phyloP scores from a whole-genome alignment of 768 basidiomycete species.

The Coprinellus micaceus region DNA sequence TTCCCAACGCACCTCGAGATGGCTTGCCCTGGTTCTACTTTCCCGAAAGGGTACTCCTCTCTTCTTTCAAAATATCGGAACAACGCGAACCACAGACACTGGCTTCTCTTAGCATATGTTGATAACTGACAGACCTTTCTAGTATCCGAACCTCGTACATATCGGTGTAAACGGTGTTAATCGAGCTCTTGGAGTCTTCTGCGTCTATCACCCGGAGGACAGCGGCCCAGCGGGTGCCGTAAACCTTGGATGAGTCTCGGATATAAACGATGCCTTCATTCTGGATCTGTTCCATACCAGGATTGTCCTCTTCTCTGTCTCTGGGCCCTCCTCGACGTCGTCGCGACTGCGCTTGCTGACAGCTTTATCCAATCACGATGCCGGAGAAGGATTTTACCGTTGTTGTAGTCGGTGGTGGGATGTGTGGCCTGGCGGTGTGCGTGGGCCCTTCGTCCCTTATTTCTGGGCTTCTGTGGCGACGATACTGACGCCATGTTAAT shows the following conservation, averaged over 20 bases:
- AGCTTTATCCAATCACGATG: neutral
- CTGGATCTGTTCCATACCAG: neutral
- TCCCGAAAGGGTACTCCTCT: too few species aligned
- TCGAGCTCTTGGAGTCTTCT: neutral
- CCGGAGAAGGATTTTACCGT: slow-evolving; percentile 41
- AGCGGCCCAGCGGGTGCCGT: neutral
- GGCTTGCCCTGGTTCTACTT: too few species aligned
- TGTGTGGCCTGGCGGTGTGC: slow-evolving; percentile 47
- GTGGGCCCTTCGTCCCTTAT: neutral
- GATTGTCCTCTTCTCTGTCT: neutral
- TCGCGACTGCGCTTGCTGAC: neutral
- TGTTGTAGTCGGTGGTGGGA: slow-evolving; percentile 54
- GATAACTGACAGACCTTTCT: too few species aligned
- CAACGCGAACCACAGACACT: neutral
- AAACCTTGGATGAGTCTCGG: slow-evolving; percentile 2
- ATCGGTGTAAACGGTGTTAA: neutral
- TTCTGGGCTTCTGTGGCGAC: neutral
- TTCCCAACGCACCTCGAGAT: too few species aligned
- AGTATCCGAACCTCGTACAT: too few species aligned
- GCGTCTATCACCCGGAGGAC: too few species aligned
- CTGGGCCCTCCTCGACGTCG: neutral
- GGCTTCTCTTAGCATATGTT: too few species aligned
- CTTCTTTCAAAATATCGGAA: slow-evolving; percentile 11
- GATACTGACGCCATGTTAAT: neutral
- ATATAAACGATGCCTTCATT: neutral